Evolutionary conservation across 164 flowering plant species (phyloP).

Genomic region (Dillenia turbinata): DNA sequence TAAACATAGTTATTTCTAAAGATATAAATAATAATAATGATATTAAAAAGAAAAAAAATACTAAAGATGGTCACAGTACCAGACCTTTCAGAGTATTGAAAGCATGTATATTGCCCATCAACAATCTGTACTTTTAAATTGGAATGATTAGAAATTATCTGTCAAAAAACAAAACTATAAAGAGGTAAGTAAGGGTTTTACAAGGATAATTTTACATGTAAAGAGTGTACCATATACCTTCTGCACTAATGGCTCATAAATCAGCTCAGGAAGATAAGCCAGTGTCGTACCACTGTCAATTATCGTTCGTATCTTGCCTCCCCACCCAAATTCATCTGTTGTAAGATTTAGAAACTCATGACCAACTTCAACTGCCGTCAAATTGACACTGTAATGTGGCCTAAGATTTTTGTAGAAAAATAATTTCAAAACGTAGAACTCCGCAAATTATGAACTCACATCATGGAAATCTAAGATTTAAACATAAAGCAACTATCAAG

Average conservation of each 20-base stretch:
- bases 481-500: too few species aligned
- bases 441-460: neutral
- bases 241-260: constrained; percentile 45
- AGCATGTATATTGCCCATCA: constrained; percentile 56
- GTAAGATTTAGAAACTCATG: constrained; percentile 35
- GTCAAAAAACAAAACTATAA: constrained; percentile 1
- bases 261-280: constrained; percentile 64
- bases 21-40: neutral
- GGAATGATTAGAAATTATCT: constrained; percentile 58
- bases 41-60: neutral
- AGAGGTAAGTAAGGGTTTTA: neutral
- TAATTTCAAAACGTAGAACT: neutral
- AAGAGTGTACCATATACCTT: constrained; percentile 24
- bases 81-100: constrained; percentile 60
- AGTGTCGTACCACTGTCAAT: constrained; percentile 79
- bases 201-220: neutral
- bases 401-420: constrained; percentile 23
- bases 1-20: neutral
- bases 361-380: constrained; percentile 67
- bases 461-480: neutral
- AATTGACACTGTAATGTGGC: constrained; percentile 66
- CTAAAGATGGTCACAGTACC: neutral
- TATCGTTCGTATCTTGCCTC: constrained; percentile 48
- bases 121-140: constrained; percentile 45
- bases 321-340: constrained; percentile 33